Conservation (phyloP, 345 rosid genomes). For the Rhizophora mangle region DNA sequence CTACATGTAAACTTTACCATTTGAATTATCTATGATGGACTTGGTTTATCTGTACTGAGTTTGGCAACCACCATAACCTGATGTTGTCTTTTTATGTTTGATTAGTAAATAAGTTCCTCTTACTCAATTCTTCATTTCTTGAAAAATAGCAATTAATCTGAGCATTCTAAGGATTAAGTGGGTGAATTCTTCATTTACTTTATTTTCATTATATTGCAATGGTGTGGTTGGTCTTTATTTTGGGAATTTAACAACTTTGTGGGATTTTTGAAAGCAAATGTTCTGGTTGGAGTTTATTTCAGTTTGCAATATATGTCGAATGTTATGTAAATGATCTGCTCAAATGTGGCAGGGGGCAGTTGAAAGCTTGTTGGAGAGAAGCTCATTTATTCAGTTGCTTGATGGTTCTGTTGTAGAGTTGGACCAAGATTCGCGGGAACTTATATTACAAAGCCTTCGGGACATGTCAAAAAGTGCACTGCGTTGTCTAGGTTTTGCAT, state of each 20-base stretch:
- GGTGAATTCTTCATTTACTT: not conserved
- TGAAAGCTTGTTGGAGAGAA: slow-evolving; percentile 84
- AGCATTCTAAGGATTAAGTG: no score
- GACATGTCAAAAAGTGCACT: slow-evolving; percentile 79
- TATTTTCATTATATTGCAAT: not conserved
- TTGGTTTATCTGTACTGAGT: no score
- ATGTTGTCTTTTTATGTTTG: not conserved
- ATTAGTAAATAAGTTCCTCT: not conserved
- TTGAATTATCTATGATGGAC: no score
- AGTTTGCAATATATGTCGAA: not conserved
- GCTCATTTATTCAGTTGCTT: slow-evolving; percentile 61
- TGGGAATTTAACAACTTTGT: not conserved
- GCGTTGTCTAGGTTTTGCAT: slow-evolving; percentile 87
- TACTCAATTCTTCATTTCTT: no score
- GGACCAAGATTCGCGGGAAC: slow-evolving; percentile 55
- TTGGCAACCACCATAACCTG: not conserved
- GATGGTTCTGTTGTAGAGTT: slow-evolving; percentile 66
- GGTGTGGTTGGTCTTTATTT: not conserved
- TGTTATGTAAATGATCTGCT: not conserved
- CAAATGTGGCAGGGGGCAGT: slow-evolving; percentile 81
- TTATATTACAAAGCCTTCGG: slow-evolving; percentile 53
- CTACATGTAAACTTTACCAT: no score
- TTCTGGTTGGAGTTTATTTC: no score
- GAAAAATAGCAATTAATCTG: no score
- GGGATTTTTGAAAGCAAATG: no score